Evolutionary conservation across 257 asterid species (phyloP), one percentile per base, ranked within the genome.

Genomic region (Solanum chmielewskii): DNA sequence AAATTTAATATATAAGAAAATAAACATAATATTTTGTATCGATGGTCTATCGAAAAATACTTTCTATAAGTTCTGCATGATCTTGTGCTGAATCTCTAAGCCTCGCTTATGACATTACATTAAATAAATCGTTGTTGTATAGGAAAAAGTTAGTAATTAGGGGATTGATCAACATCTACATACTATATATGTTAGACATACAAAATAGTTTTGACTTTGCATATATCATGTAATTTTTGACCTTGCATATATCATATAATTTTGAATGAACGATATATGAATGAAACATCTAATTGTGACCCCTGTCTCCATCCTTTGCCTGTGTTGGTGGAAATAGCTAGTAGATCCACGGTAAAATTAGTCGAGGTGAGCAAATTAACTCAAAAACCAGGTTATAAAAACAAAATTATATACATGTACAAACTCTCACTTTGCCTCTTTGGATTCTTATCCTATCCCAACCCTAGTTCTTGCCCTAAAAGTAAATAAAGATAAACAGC

Each of bases 21-120:
- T 15, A 69, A 69, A 68, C 0, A 14, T 29, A 12, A 23, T 23
- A 0, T 62, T 62, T 4, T 62, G 3, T n/a, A 3, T 11, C 3
- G n/a, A 64, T 33, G 33, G 1, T 64, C 16, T 64, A 64, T n/a
- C 14, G 1, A 11, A 64, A 64, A 64, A 64, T 5, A 64, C 25
- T 2, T 11, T 11, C 3, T n/a, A 3, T 62, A 62, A 62, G 15
- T 1, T 23, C 0, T 1, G 13, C 31, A 62, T n/a, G 0, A 11
- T 3, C 27, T 20, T 18, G 9, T 8, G 16, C 18, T 49, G 11
- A 1, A 41, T 41, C 3, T 62, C 9, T 2, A n/a, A 0, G 4
- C 7, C 1, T 1, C 7, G 2, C 16, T 62, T 62, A 11, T 62
- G 6, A 2, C 0, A 62, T 62, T n/a, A 62, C 8, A 62, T 9